Evolutionary conservation across 768 basidiomycete species (phyloP), one percentile per base, ranked within the genome.

Genomic region (Suillus spraguei): DNA sequence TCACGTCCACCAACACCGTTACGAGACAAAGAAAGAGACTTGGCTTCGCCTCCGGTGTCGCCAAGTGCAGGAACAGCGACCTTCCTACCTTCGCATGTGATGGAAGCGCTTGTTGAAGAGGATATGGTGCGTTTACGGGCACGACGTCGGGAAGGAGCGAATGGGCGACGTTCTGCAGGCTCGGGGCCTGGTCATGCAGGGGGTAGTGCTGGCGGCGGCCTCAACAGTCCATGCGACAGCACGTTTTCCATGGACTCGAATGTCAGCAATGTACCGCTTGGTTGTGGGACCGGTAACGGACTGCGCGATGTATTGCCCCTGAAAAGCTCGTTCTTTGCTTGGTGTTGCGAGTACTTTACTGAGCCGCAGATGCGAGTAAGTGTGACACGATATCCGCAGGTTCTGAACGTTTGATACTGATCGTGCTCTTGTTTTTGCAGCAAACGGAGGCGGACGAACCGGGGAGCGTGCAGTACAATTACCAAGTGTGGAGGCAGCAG

Each of bases 321-420:
- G 70, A 94, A 93, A 77, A 96, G 94, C 71, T 82, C 86, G 10
- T 97, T 93, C 78, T 99, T 90, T 72, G 97, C 98, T 71, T 98
- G 95, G 93, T 95, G 95, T 64, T 86, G 87, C 70, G 96, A 99
- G 72, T 99, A 99, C 74, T 99, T 98, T 80, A 95, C 91, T 66
- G 96, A 98, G 74, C 95, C 97, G 4, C 97, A 99, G 75, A 99
- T 99, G 97, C 89, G 94, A 82, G 95, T 97, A 73, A 70, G 87
- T 69, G 6, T 46, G 33, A 22, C 63, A 59, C 38, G 41, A 47
- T 11, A 41, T 17, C 54, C 61, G 16, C 55, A 33, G 41, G 54
- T 39, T 49, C 55, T n/a, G 47, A 2, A 46, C 17, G 14, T 16
- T 50, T 60, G 64, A 71, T 64, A 64, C n/a, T 56, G 39, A 49